Evolutionary conservation across 1,284 basidiomycete genomes (phyloP).

Genomic region (Golubevia pallescens): DNA sequence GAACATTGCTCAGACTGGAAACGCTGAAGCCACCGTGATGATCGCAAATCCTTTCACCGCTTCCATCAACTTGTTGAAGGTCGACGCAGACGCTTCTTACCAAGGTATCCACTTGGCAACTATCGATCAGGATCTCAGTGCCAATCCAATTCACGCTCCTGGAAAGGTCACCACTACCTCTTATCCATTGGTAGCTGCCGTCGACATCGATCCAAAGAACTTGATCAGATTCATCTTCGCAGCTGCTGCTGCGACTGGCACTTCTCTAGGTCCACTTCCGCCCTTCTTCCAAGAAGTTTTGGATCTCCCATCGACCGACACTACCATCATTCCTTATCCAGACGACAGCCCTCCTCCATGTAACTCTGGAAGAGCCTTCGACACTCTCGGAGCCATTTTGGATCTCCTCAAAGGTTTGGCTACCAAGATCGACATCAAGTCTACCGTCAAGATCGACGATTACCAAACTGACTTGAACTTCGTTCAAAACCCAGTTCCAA

Average conservation of each 20-base stretch:
- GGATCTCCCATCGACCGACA: conserved; percentile 36
- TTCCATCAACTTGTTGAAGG: conserved; percentile 52
- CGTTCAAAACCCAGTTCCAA: conserved; percentile 72
- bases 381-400: conserved; percentile 47
- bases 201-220: conserved; percentile 51
- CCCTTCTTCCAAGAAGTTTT: conserved; percentile 45
- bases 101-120: conserved; percentile 45
- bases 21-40: conserved; percentile 4
- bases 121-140: conserved; percentile 45
- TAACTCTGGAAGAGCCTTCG: conserved; percentile 43
- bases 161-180: conserved; percentile 50
- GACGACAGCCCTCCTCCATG: conserved; percentile 51
- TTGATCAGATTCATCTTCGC: conserved; percentile 53
- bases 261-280: conserved; percentile 47
- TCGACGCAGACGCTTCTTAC: conserved; percentile 50
- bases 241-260: conserved; percentile 31
- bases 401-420: conserved; percentile 38
- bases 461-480: conserved; percentile 72
- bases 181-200: conserved; percentile 36
- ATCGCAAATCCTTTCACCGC: conserved; percentile 27
- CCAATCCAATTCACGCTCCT: conserved; percentile 37
- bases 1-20: conserved; percentile 24
- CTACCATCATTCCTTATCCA: conserved; percentile 41
- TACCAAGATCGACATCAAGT: conserved; percentile 44
- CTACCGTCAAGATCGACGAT: conserved; percentile 58